Evolutionary conservation across 306 rosid species (phyloP).

Genomic region (Elaeagnus macrophylla): DNA sequence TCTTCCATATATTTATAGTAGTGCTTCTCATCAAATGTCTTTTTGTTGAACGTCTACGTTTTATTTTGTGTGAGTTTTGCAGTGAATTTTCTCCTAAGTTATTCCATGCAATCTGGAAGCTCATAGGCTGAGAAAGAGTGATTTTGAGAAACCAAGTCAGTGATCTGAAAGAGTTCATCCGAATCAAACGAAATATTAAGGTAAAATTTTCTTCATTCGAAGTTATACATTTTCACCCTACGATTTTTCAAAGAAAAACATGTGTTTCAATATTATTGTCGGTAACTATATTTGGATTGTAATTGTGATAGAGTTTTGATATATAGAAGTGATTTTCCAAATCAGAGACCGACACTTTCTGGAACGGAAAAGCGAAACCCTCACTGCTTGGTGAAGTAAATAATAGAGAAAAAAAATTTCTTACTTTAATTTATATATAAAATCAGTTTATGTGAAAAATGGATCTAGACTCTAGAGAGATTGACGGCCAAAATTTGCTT

Average conservation of each 20-base stretch:
- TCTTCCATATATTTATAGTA: neutral
- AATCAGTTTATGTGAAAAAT: neutral
- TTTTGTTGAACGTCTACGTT: conserved; percentile 4
- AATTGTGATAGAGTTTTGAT: no score
- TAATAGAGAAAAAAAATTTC: no score
- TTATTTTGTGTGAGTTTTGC: neutral
- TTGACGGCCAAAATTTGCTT: neutral
- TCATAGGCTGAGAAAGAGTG: no score
- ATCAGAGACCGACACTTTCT: neutral
- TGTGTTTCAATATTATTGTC: no score
- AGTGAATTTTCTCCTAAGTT: no score
- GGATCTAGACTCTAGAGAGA: conserved; percentile 13
- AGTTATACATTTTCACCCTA: no score
- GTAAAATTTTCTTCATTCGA: neutral
- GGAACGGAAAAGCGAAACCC: neutral
- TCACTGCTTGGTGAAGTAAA: no score
- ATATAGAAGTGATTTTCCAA: conserved; percentile 10
- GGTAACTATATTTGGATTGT: no score
- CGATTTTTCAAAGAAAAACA: no score
- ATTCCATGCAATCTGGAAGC: no score
- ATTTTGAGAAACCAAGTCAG: neutral
- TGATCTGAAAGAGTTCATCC: conserved; percentile 12
- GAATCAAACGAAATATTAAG: neutral
- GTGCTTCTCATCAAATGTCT: neutral
- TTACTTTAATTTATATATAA: neutral